Evolutionary conservation across 1,139 yeast genomes (phyloP).

Genomic region (Eremothecium sinecaudum): DNA sequence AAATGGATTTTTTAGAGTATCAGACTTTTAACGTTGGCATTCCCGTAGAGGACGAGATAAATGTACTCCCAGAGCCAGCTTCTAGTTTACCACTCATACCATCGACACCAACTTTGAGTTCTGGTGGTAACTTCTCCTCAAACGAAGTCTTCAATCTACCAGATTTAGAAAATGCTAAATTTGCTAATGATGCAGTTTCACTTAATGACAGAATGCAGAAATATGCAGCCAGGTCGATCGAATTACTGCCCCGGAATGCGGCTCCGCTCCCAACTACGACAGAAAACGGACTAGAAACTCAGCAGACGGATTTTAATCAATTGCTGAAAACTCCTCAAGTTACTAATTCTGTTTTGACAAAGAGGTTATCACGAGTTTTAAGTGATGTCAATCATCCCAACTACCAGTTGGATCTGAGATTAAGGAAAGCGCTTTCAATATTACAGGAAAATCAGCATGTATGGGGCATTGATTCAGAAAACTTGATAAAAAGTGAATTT

Average conservation of each 20-base stretch:
- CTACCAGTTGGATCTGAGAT: slow-evolving; percentile 35
- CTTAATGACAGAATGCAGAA: slow-evolving; percentile 16
- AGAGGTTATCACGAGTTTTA: slow-evolving; percentile 43
- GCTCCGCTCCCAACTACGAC: neutral
- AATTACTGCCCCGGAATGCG: neutral
- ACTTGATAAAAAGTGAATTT: slow-evolving; percentile 44
- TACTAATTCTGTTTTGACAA: slow-evolving; percentile 33
- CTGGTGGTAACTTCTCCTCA: slow-evolving; percentile 2
- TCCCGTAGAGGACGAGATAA: slow-evolving; percentile 3
- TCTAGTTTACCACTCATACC: slow-evolving; percentile 15
- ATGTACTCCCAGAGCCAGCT: slow-evolving; percentile 21
- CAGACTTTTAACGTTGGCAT: slow-evolving; percentile 20
- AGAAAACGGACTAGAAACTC: neutral
- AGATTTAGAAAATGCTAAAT: neutral
- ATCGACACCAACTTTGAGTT: slow-evolving; percentile 6
- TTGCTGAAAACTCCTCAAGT: slow-evolving; percentile 9
- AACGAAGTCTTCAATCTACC: slow-evolving; percentile 13
- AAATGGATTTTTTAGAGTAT: slow-evolving; percentile 30
- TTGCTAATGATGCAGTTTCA: neutral
- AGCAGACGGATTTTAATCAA: slow-evolving; percentile 4
- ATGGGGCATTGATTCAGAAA: slow-evolving; percentile 30
- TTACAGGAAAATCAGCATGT: slow-evolving; percentile 37
- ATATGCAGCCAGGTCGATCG: slow-evolving; percentile 17
- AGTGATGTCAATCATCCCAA: slow-evolving; percentile 42
- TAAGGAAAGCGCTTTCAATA: slow-evolving; percentile 34